Evolutionary conservation across 2,329 filamentous ascomycete genomes (phyloP), one percentile per base, ranked within the genome.

Genomic region (Biscogniauxia sp.): DNA sequence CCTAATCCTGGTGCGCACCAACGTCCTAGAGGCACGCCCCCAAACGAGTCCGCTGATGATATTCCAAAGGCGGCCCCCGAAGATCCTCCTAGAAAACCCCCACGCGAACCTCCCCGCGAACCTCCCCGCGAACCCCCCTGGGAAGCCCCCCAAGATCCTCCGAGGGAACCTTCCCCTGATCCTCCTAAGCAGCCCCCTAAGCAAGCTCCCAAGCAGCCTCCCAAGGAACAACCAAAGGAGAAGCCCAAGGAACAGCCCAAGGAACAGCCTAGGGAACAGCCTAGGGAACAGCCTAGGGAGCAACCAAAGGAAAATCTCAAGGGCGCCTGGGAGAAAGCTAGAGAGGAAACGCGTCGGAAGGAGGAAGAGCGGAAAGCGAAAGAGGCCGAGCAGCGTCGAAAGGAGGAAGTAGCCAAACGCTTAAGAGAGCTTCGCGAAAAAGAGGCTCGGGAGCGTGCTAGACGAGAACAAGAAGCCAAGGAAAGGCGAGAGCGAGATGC

Each of bases 301-400:
- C 66, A 67, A 62, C 68, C 70, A 55, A 70, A 66, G 55, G 53
- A 60, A 19, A 57, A 72, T 23, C 74, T 78, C 1, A 83, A 81
- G 68, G 78, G 79, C 8, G 79, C 84, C 0, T 90, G 88, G 88
- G 87, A 90, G 66, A 89, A 85, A 71, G 88, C 87, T 3, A 80
- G 88, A 57, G 88, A 91, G 69, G 88, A 90, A 66, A 88, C 84
- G 20, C 79, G 84, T 51, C 83, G 79, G 60, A 82, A 82, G 58
- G 87, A 89, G 66, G 87, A 88, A 65, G 86, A 89, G 64, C 85
- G 86, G 11, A 88, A 82, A 68, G 78, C 78, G 2, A 82, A 80
- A 63, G 85, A 87, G 64, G 85, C 84, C 2, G 87, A 89, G 64
- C 81, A 84, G 64, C 84, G 85, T 65, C 79, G 82, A 63, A 82